Base-by-base conservation (phyloP, 345 rosid species). In the Anacardium occidentale region DNA sequence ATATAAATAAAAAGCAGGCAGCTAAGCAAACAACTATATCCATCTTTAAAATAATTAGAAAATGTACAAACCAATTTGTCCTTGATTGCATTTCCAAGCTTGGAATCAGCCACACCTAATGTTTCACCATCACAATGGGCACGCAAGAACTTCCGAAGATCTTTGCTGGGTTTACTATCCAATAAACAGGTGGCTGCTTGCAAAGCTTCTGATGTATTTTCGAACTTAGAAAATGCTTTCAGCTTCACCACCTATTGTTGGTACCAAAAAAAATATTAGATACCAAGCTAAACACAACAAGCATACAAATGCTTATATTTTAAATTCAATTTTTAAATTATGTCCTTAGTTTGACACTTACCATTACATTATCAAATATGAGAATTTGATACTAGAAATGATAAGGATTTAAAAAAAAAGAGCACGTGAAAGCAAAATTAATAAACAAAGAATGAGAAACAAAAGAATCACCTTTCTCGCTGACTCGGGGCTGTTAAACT, bases 11-110 rank as follows among this genome's bases (percentile, higher is more conserved):
- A 74, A 42, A n/a, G 5, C 0, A 62, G 52, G 66, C 15, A 61
- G 2, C 54, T 44, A 17, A 57, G 7, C 5, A 57, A 12, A n/a
- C 24, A 14, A 7, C 0, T 26, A 29, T 12, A 15, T 9, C 5
- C n/a, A 20, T 44, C 13, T 18, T 25, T 0, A 26, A 65, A 10
- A 45, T 34, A 66, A 8, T 51, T 15, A 64, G 24, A 54, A 54
- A 50, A 21, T 12, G 1, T 47, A 67, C 89, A 48, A 15, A 95
- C 98, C 93, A 92, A 69, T 67, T 91, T 88, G 55, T 95, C 99
- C 78, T 95, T 95, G 62, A 95, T 95, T 1, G 88, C 85, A 77
- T 91, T 91, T 69, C 99, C 98, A 64, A 95, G 98, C 81, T 91
- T 95, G 0, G 98, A 92, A 78, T 92, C 98, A 74, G 92, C 97